Percentiles rank a stretch among this genome's conserved stretches.
Evolutionary conservation across 2,329 filamentous ascomycete species (phyloP).

Genomic region (Colletotrichum magnum): DNA sequence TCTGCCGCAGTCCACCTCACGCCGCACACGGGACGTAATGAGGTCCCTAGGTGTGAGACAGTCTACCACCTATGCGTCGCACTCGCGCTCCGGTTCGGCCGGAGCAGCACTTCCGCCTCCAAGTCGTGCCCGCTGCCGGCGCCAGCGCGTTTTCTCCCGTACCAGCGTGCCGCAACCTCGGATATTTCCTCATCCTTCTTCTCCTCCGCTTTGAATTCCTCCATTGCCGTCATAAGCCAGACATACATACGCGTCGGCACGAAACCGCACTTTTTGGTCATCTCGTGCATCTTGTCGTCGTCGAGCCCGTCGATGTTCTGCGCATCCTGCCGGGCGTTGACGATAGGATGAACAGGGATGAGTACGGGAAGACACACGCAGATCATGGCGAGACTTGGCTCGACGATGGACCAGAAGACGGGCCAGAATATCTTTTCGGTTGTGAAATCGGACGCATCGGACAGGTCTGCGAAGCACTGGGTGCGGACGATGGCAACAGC

Average conservation of each 20-base stretch:
- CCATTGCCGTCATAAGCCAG: not conserved
- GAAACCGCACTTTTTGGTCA: not conserved
- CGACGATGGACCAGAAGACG: constrained; percentile 44
- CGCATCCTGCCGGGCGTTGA: not conserved
- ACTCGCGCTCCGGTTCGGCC: not conserved
- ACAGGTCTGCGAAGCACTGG: constrained; percentile 29
- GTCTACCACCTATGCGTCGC: not conserved
- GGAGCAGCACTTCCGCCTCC: not conserved
- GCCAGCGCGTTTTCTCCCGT: too few relatives aligned
- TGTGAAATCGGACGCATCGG: constrained; percentile 18
- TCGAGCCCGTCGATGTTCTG: constrained; percentile 1
- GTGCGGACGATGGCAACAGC: constrained; percentile 45
- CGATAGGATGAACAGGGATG: not conserved
- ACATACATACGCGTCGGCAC: too few relatives aligned
- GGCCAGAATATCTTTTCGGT: constrained; percentile 43
- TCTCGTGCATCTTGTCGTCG: not conserved
- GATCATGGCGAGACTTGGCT: constrained; percentile 43
- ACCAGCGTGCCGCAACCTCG: not conserved
- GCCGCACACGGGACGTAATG: not conserved
- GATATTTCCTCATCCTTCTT: not conserved
- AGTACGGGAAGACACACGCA: constrained; percentile 44
- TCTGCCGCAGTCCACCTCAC: not conserved
- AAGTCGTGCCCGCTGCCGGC: not conserved
- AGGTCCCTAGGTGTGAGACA: not conserved
- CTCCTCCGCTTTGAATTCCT: not conserved